Conservation (phyloP, 345 rosid species). For the Anacardium occidentale region DNA sequence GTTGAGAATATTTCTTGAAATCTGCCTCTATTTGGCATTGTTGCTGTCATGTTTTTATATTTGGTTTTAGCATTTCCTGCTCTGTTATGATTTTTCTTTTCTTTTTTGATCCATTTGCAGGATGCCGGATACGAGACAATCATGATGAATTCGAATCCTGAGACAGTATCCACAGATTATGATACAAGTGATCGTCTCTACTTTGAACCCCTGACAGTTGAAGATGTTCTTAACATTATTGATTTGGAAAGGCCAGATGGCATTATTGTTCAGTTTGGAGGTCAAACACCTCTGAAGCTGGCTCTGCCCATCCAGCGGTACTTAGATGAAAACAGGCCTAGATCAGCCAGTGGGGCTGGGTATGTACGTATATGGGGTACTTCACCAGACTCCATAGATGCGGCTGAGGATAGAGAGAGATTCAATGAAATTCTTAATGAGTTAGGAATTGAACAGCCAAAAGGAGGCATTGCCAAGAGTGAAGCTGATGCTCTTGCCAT, state of each 20-base stretch:
- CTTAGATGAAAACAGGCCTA: slow-evolving; percentile 67
- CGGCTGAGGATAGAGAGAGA: slow-evolving; percentile 94
- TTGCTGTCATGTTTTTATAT: not conserved
- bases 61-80: not conserved
- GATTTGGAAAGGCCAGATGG: slow-evolving; percentile 95
- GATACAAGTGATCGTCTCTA: slow-evolving; percentile 96
- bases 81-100: not conserved
- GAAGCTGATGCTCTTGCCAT: slow-evolving; percentile 83
- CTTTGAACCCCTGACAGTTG: slow-evolving; percentile 87
- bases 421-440: slow-evolving; percentile 79
- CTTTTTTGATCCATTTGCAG: slow-evolving; percentile 38
- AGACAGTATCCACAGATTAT: slow-evolving; percentile 93
- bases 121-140: slow-evolving; percentile 95
- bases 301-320: slow-evolving; percentile 82
- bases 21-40: not conserved
- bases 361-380: slow-evolving; percentile 90
- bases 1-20: not conserved
- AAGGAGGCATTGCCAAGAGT: slow-evolving; percentile 96
- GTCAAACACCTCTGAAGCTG: slow-evolving; percentile 93
- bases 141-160: slow-evolving; percentile 98
- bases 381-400: slow-evolving; percentile 93
- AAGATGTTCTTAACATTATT: slow-evolving; percentile 84
- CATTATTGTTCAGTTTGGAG: slow-evolving; percentile 94
- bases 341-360: slow-evolving; percentile 69
- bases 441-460: slow-evolving; percentile 86